phyloP scores from a whole-genome alignment of 257 asterid genomes.

The Solanum commersonii region DNA sequence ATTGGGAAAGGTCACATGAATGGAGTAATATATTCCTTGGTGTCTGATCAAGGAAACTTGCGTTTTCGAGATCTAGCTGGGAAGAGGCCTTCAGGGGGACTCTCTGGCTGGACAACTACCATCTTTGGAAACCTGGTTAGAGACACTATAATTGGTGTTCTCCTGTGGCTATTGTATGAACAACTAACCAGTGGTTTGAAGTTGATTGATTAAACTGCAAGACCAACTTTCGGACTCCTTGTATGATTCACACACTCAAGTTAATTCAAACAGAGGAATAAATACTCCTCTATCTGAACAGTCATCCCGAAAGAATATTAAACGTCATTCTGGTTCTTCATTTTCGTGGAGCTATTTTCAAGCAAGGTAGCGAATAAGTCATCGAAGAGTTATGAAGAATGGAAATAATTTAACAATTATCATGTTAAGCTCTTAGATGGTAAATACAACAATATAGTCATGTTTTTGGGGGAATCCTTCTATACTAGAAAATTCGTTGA shows the following conservation, averaged over 20 bases:
- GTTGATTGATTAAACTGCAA: neutral
- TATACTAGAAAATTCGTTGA: neutral
- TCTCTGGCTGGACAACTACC: conserved; percentile 32
- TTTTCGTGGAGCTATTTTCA: neutral
- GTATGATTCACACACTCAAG: neutral
- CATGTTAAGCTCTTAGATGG: neutral
- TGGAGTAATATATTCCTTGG: conserved; percentile 69
- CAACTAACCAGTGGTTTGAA: conserved; percentile 22
- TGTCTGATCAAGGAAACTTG: conserved; percentile 75
- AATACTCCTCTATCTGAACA: neutral
- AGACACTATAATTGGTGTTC: conserved; percentile 51
- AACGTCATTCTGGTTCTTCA: neutral
- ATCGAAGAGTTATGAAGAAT: neutral
- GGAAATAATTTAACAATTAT: neutral
- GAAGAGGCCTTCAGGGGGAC: conserved; percentile 23
- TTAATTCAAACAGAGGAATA: neutral
- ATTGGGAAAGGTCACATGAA: conserved; percentile 90
- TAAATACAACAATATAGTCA: neutral
- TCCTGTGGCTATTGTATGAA: conserved; percentile 67
- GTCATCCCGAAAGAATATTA: neutral
- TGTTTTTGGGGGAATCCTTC: neutral
- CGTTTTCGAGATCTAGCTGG: conserved; percentile 75
- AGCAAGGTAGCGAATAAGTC: neutral
- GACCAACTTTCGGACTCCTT: neutral
- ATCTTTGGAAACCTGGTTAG: conserved; percentile 46